Evolutionary conservation across 1,284 basidiomycete species (phyloP).

Genomic region (Trametes versicolor): DNA sequence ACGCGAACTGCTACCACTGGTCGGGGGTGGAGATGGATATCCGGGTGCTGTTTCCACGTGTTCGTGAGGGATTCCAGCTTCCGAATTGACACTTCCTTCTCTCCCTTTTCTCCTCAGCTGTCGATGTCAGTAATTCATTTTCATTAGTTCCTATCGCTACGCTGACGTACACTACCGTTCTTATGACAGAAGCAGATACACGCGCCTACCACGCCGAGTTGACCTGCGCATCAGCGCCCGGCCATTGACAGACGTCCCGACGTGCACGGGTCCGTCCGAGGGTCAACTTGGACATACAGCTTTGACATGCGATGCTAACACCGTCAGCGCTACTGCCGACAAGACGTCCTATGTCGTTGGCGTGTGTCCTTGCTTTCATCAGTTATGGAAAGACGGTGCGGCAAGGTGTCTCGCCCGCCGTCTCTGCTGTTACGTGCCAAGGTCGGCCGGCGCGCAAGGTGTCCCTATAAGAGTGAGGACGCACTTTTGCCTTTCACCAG

Average conservation of each 20-base stretch:
- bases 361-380: neutral
- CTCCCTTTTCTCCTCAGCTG: too few species aligned
- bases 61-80: too few species aligned
- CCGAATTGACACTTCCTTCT: too few species aligned
- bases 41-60: neutral
- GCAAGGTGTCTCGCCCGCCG: slow-evolving; percentile 17
- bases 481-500: neutral
- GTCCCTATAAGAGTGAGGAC: slow-evolving; percentile 3
- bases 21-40: neutral
- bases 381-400: neutral
- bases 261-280: neutral
- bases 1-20: slow-evolving; percentile 16
- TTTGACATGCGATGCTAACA: neutral
- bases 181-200: too few species aligned
- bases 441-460: too few species aligned
- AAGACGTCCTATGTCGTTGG: neutral
- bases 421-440: neutral
- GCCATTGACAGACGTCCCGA: neutral
- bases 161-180: too few species aligned
- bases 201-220: too few species aligned
- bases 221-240: too few species aligned
- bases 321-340: neutral
- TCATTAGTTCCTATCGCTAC: too few species aligned
- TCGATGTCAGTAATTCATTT: too few species aligned
- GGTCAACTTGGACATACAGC: neutral